phyloP scores from a whole-genome alignment of 306 rosid genomes.

The Calophaca sinica region DNA sequence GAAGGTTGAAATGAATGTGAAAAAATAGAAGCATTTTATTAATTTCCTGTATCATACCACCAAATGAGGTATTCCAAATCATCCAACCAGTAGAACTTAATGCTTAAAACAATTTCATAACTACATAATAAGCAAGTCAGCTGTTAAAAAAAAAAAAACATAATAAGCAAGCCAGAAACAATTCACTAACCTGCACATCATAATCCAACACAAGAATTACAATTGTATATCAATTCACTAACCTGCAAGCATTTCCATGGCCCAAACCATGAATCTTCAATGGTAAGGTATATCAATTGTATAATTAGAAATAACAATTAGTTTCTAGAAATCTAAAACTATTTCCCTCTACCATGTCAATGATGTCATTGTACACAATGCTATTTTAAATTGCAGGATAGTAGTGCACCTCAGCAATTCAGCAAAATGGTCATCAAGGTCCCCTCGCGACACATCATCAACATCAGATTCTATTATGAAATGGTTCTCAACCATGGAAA shows the following conservation, averaged over 20 bases:
- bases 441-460: constrained; percentile 55
- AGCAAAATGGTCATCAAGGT: constrained; percentile 70
- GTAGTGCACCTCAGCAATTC: constrained; percentile 64
- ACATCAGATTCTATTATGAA: too few species aligned
- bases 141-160: too few species aligned
- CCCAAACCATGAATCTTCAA: constrained; percentile 86
- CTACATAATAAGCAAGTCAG: neutral
- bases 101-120: neutral
- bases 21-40: constrained; percentile 13
- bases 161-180: neutral
- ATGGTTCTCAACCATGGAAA: too few species aligned
- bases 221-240: constrained; percentile 33
- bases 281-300: constrained; percentile 43
- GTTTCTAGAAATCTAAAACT: constrained; percentile 26
- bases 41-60: neutral
- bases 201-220: constrained; percentile 75
- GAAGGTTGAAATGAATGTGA: neutral
- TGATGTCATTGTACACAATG: constrained; percentile 13
- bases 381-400: neutral
- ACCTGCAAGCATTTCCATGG: constrained; percentile 84
- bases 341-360: constrained; percentile 5
- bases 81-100: constrained; percentile 36
- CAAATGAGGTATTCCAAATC: constrained; percentile 23
- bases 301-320: constrained; percentile 15
- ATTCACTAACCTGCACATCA: constrained; percentile 74